Conservation (phyloP, 1,284 basidiomycete species). For the Violaceomyces palustris region DNA sequence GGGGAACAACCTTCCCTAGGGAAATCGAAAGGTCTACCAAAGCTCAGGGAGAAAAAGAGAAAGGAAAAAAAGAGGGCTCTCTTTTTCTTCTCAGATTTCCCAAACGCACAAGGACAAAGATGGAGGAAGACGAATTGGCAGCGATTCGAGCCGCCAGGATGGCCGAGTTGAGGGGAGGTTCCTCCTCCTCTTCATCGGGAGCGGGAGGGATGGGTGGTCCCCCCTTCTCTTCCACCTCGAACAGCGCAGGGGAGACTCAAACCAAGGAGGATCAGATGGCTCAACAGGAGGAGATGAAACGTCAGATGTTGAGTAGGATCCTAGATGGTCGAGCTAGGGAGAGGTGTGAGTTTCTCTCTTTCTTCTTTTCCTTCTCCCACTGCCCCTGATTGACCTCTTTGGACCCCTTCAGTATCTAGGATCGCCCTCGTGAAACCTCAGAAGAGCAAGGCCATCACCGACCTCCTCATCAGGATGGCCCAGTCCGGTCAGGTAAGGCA, state of each 20-base stretch:
- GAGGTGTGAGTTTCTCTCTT: slow-evolving; percentile 65
- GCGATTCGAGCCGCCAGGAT: slow-evolving; percentile 50
- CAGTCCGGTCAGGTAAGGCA: slow-evolving; percentile 84
- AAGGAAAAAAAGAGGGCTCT: no score
- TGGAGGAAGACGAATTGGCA: slow-evolving; percentile 52
- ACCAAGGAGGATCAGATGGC: slow-evolving; percentile 48
- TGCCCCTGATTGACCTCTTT: background rate
- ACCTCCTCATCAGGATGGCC: slow-evolving; percentile 80
- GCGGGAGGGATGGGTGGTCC: slow-evolving; percentile 36
- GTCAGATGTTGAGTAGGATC: slow-evolving; percentile 73
- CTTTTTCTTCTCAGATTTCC: no score
- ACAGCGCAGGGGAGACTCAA: no score
- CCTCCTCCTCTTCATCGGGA: background rate
- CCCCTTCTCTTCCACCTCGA: background rate
- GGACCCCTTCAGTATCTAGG: slow-evolving; percentile 64
- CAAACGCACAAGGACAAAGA: slow-evolving; percentile 19
- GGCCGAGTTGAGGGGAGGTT: slow-evolving; percentile 37
- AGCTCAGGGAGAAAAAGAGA: no score
- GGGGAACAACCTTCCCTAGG: no score
- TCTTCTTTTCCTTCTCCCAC: background rate
- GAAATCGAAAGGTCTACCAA: no score
- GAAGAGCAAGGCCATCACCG: slow-evolving; percentile 78
- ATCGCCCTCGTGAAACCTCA: slow-evolving; percentile 88
- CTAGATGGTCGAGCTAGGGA: slow-evolving; percentile 82
- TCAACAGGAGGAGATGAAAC: slow-evolving; percentile 57